Base-by-base conservation (phyloP, 306 rosid species). In the Citrullus amarus region DNA sequence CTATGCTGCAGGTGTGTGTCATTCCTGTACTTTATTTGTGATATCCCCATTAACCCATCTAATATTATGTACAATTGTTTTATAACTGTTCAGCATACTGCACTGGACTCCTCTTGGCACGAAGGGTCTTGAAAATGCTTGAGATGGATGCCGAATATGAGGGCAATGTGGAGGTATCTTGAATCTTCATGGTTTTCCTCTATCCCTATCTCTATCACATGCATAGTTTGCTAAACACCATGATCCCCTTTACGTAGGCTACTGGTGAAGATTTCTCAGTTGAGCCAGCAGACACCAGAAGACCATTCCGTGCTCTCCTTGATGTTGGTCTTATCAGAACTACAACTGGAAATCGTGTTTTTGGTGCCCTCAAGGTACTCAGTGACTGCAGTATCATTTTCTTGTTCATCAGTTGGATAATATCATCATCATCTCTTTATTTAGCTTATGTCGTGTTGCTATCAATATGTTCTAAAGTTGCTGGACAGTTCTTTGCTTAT, bases 221-320 rank as follows among this genome's bases (percentile, higher is more conserved):
- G 8, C 4, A 16, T 6, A 20, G 5, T 41, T 0, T 28, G 12
- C 11, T 46, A 15, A 1, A 14, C 2, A 11, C 18, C 8, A 9
- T 44, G 5, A 12, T 15, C 4, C 10, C 18, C 6, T 76, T 8
- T 68, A 55, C 8, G 2, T 54, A 94, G 96, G 96, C 96, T 30
- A 80, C 91, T 9, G 98, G 97, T 6, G 98, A 94, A 86, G 98
- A 94, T 76, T 94, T 20, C 79, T 94, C 97, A 0, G 96, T 94
- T 20, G 98, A 94, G 67, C 97, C 98, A 59, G 89, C 95, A 57
- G 98, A 92, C 0, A 84, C 78, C 81, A 87, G 98, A 84, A 90
- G 98, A 84, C 98, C 98, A 17, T 94, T 92, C 92, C 97, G 97
- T 36, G 98, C 98, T 30, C 95, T 94, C 5, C 97, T 94, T 58